Percentiles rank a stretch among this genome's conserved stretches.
These are phyloP conservation scores for Naegleria gruberi DNA, from an alignment of 208 protist species.

Conservation along the genomic window DNA sequence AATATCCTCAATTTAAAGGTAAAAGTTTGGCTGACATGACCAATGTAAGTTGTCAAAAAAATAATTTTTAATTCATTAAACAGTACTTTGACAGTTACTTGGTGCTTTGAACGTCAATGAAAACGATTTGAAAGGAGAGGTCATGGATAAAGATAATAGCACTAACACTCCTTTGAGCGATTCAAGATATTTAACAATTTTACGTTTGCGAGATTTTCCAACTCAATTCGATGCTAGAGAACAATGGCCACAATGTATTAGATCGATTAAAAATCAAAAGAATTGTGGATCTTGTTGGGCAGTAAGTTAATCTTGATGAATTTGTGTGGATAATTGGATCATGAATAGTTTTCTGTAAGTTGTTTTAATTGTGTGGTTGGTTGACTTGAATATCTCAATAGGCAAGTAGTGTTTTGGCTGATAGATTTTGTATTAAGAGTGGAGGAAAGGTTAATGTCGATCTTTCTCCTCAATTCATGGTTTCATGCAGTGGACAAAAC, in stretches of 20 bases:
- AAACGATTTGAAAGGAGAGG: background rate
- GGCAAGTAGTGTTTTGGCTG: slow-evolving; percentile 58
- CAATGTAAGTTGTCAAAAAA: background rate
- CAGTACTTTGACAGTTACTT: background rate
- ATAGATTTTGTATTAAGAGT: slow-evolving; percentile 70
- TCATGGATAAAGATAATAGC: background rate
- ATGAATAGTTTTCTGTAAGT: background rate
- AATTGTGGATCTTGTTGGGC: slow-evolving; percentile 78
- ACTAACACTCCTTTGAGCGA: background rate
- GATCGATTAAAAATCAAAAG: background rate
- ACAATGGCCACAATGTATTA: slow-evolving; percentile 1
- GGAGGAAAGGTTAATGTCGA: slow-evolving; percentile 42
- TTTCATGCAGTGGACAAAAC: background rate
- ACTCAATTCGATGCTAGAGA: background rate
- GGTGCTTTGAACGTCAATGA: background rate
- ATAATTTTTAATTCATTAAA: too few species aligned
- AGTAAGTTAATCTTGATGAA: slow-evolving; percentile 52
- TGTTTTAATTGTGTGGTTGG: background rate
- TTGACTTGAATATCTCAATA: background rate
- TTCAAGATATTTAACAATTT: background rate
- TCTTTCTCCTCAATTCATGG: slow-evolving; percentile 25
- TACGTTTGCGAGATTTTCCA: slow-evolving; percentile 13
- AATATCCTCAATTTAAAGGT: background rate
- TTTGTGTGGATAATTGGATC: background rate
- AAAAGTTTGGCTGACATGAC: background rate